These are phyloP conservation scores for Nicotiana tabacum DNA, from an alignment of 257 asterid species.

Conservation along the genomic window DNA sequence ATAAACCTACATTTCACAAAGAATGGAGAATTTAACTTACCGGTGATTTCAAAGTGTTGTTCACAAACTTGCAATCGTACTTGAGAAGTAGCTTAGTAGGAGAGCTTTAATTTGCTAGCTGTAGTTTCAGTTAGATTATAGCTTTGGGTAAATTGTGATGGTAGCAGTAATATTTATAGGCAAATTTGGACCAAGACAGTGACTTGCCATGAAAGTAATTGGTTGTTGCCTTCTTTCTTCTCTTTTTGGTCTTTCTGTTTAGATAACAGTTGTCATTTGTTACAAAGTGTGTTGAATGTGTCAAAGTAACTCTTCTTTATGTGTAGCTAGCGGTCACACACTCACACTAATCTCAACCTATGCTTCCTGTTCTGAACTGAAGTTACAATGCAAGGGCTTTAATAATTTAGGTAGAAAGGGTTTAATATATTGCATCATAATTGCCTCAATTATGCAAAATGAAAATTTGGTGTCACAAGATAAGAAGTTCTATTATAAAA, in stretches of 20 bases:
- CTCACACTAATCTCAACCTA: too few species aligned
- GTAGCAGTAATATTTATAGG: constrained; percentile 3
- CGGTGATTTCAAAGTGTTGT: background rate
- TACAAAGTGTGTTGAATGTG: background rate
- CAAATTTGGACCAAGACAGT: background rate
- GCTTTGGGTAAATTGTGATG: background rate
- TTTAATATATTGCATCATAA: too few species aligned
- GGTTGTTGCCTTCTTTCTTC: background rate
- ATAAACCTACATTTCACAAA: too few species aligned
- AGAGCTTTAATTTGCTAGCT: background rate
- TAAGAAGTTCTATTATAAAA: too few species aligned
- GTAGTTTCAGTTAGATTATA: background rate
- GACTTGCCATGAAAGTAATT: constrained; percentile 15
- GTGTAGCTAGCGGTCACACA: too few species aligned
- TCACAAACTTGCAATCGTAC: background rate
- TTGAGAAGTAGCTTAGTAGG: background rate
- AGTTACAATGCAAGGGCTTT: too few species aligned
- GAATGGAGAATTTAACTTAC: background rate
- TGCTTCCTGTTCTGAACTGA: too few species aligned
- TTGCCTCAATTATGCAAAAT: too few species aligned
- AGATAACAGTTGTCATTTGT: background rate
- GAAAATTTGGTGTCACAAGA: too few species aligned
- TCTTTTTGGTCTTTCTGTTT: background rate
- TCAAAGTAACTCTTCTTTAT: too few species aligned
- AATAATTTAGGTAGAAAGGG: too few species aligned